Evolutionary conservation across 2,329 filamentous ascomycete species (phyloP).

Genomic region (Nigrospora oryzae): DNA sequence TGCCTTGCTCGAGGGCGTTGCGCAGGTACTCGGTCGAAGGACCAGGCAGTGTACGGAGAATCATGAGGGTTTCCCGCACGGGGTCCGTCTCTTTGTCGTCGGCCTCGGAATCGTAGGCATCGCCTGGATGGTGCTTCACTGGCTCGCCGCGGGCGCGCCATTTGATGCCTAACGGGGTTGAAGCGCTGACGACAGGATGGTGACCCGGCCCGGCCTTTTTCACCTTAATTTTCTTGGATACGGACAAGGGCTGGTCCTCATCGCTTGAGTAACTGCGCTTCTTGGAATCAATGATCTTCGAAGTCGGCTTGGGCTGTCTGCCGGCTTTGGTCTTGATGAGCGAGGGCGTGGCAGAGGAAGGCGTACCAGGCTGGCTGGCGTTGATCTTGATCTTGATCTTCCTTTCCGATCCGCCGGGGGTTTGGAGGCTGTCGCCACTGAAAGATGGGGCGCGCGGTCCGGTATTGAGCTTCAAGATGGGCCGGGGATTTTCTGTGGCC

Average conservation of each 20-base stretch:
- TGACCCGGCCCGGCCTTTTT: constrained; percentile 19
- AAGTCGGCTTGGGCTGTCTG: constrained; percentile 49
- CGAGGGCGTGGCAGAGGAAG: constrained; percentile 14
- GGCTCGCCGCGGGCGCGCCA: constrained; percentile 61
- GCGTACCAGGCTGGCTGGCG: constrained; percentile 18
- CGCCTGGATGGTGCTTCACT: constrained; percentile 64
- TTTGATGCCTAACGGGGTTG: constrained; percentile 34
- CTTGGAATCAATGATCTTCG: constrained; percentile 48
- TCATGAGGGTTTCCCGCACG: constrained; percentile 79
- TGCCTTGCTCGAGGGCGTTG: constrained; percentile 66
- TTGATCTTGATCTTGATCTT: constrained; percentile 31
- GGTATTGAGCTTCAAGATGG: constrained; percentile 23
- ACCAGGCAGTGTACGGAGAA: constrained; percentile 81
- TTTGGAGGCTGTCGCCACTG: constrained; percentile 14
- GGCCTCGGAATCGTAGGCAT: constrained; percentile 94
- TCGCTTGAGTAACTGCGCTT: constrained; percentile 51
- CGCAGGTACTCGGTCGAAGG: constrained; percentile 79
- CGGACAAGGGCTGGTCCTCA: constrained; percentile 28
- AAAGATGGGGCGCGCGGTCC: constrained; percentile 16
- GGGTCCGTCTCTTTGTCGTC: constrained; percentile 86
- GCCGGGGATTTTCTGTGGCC: constrained; percentile 16
- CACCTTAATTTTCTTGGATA: constrained; percentile 47
- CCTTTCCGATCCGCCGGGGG: constrained; percentile 18
- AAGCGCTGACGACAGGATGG: constrained; percentile 17
- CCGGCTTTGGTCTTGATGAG: constrained; percentile 50